Evolutionary conservation across 768 basidiomycete genomes (phyloP).

Genomic region (Amanita rubescens): DNA sequence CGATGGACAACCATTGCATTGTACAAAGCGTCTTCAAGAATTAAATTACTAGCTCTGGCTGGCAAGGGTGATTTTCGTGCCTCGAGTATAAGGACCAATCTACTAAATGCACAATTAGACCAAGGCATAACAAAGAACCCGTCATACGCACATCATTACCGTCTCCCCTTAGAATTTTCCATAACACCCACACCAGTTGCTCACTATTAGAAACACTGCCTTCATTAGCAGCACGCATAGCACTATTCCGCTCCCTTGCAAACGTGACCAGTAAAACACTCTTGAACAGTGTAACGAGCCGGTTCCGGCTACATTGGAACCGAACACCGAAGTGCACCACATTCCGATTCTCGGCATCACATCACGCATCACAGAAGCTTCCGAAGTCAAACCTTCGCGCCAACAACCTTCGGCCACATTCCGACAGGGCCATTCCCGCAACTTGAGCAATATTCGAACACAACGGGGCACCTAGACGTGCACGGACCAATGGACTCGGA

Average conservation of each 20-base stretch:
- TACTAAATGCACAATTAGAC: constrained; percentile 18
- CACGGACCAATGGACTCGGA: too few species aligned
- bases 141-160: constrained; percentile 60
- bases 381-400: too few species aligned
- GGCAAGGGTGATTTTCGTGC: constrained; percentile 64
- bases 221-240: constrained; percentile 40
- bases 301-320: too few species aligned
- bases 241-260: constrained; percentile 57
- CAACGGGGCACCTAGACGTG: too few species aligned
- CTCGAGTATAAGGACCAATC: constrained; percentile 81
- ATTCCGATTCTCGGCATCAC: too few species aligned
- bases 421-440: too few species aligned
- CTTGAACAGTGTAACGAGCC: too few species aligned
- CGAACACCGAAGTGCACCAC: too few species aligned
- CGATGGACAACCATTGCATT: constrained; percentile 30
- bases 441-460: too few species aligned
- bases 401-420: too few species aligned
- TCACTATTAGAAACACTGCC: constrained; percentile 55
- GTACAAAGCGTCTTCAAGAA: constrained; percentile 57
- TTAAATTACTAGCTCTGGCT: constrained; percentile 64
- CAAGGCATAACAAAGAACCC: not conserved
- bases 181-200: constrained; percentile 79
- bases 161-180: constrained; percentile 81
- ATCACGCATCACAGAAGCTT: too few species aligned
- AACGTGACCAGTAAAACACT: constrained; percentile 64